Base-by-base conservation (phyloP, 2,329 filamentous ascomycete genomes). In the Ascochyta rabiei region DNA sequence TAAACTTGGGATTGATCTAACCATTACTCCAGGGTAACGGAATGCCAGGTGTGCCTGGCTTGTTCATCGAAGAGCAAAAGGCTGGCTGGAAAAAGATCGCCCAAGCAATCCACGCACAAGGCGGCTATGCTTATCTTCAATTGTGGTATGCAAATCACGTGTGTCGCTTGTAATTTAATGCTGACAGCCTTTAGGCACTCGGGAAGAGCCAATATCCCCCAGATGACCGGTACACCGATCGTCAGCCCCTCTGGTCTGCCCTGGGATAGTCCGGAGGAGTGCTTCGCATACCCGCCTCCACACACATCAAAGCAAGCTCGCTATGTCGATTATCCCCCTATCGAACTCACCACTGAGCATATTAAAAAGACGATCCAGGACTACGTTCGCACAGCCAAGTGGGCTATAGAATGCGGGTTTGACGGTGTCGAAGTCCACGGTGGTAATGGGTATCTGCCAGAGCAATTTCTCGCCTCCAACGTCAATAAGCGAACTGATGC, bases 321-420 rank as follows among this genome's bases (percentile, higher is more conserved):
- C 16, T 67, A 67, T 59, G 63, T 68, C 15, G 68, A 71, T 7
- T 61, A 60, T 15, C 66, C 69, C 39, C 65, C 51, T 58, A 73
- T 53, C 47, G 69, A 57, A 34, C 62, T 82, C 62, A 80, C 77
- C 0, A 70, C 78, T 21, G 73, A 77, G 0, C 81, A 81, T 21
- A 83, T 84, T 63, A 60, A 71, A 26, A 42, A 57, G 1, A 76
- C 70, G 7, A 76, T 81, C 24, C 51, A 55, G 0, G 77, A 79
- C 39, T 82, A 78, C 48, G 78, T 70, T 16, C 64, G 70, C 33
- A 79, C 81, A 1, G 79, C 81, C 4, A 73, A 70, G 48, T 83
- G 76, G 70, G 84, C 84, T 0, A 77, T 87, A 23, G 79, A 81
- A 43, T 40, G 79, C 78, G 84, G 84, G 0, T 86, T 83, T 38